These are phyloP conservation scores for Hymenochaete sp. DNA, from an alignment of 1,284 basidiomycete genomes.

Conservation along the genomic window DNA sequence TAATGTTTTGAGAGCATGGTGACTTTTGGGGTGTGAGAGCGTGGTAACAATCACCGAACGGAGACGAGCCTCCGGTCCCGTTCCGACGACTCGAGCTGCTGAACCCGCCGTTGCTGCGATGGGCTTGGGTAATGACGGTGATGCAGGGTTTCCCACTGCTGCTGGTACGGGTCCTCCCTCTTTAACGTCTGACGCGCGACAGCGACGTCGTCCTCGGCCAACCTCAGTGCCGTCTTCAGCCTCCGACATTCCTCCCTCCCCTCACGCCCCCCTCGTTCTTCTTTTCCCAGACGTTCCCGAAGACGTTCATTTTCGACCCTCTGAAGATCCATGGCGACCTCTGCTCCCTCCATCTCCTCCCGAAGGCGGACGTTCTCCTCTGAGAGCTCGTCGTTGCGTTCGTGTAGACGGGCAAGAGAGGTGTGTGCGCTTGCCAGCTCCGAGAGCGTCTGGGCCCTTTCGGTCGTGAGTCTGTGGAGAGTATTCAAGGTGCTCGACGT, in stretches of 20 bases:
- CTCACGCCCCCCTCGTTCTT: slow-evolving; percentile 3
- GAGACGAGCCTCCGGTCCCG: too few species aligned
- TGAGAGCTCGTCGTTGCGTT: too few species aligned
- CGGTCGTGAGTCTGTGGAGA: slow-evolving; percentile 5
- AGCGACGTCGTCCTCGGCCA: too few species aligned
- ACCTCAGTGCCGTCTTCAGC: background rate
- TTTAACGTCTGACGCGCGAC: background rate
- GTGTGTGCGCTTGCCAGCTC: slow-evolving; percentile 6
- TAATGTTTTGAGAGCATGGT: too few species aligned
- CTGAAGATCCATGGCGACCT: slow-evolving; percentile 16
- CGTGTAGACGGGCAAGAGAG: too few species aligned
- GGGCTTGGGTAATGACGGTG: too few species aligned
- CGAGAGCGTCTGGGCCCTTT: slow-evolving; percentile 10
- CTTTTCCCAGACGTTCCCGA: slow-evolving; percentile 9
- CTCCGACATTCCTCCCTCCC: background rate
- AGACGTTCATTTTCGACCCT: slow-evolving; percentile 17
- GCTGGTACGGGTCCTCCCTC: background rate
- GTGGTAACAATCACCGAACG: too few species aligned
- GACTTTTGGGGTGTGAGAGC: too few species aligned
- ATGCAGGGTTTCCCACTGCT: too few species aligned
- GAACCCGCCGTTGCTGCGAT: too few species aligned
- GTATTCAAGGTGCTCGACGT: slow-evolving; percentile 10
- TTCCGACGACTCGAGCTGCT: too few species aligned
- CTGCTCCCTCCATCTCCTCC: slow-evolving; percentile 14
- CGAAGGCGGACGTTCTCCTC: slow-evolving; percentile 7